These are phyloP conservation scores for Apophysomyces sp. DNA, from an alignment of 371 early-diverging fungal genomes.

Conservation along the genomic window DNA sequence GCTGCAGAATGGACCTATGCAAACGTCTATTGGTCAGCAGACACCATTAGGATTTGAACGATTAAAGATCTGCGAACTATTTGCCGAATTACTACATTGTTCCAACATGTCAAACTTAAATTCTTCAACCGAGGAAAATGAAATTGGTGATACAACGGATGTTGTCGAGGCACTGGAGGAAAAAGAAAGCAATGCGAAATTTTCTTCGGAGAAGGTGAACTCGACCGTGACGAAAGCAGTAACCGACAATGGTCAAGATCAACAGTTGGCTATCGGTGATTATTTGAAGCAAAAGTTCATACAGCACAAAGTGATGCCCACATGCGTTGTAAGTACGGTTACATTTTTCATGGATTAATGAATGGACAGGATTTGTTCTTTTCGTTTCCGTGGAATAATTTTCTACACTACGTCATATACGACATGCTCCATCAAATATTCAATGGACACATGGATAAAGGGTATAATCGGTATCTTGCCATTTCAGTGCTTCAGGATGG, in stretches of 20 bases:
- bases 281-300: constrained; percentile 66
- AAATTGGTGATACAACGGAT: not conserved
- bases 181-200: not conserved
- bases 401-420: constrained; percentile 94
- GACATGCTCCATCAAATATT: constrained; percentile 96
- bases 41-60: constrained; percentile 91
- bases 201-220: not conserved
- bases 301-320: constrained; percentile 61
- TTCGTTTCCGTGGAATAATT: constrained; percentile 93
- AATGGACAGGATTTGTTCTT: constrained; percentile 73
- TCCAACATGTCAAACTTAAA: constrained; percentile 79
- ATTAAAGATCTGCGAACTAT: constrained; percentile 91
- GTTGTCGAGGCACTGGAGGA: not conserved
- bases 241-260: not conserved
- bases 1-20: constrained; percentile 40
- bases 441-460: constrained; percentile 74
- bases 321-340: constrained; percentile 42
- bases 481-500: constrained; percentile 83
- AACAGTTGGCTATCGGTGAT: constrained; percentile 60
- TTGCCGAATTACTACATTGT: constrained; percentile 92
- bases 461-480: constrained; percentile 65
- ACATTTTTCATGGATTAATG: not conserved
- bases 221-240: not conserved
- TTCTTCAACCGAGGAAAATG: not conserved
- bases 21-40: constrained; percentile 66